Evolutionary conservation across 2,329 filamentous ascomycete genomes (phyloP), one percentile per base, ranked within the genome.

Genomic region (Sarocladium strictum): DNA sequence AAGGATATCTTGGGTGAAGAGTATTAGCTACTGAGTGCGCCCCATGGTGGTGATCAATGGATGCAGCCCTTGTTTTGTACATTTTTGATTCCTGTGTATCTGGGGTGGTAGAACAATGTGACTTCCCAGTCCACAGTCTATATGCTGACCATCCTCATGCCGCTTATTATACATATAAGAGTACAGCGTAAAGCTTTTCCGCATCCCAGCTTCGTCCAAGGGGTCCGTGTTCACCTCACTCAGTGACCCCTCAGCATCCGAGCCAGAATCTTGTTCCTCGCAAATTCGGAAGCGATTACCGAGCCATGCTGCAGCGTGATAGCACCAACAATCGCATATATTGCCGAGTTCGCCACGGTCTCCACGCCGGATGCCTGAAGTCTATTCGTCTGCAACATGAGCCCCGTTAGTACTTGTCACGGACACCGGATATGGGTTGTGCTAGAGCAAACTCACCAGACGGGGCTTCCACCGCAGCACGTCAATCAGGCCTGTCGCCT

Each of bases 391-490:
- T 82, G 58, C 45, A 32, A 24, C 12, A 50, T 15, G n/a, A 24
- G 33, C 9, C 10, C 5, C 47, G 54, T 60, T 54, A 61, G 59
- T 33, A 32, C 14, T n/a, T 1, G n/a, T n/a, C n/a, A n/a, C n/a
- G n/a, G n/a, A n/a, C n/a, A n/a, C n/a, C n/a, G n/a, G n/a, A n/a
- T n/a, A n/a, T n/a, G n/a, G n/a, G n/a, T n/a, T n/a, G n/a, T n/a
- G n/a, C n/a, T n/a, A n/a, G n/a, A n/a, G n/a, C 15, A n/a, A 9
- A 43, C 83, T 66, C 76, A 96, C 91, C 75, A 87, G 79, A 73
- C 81, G 84, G 26, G 94, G 94, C 70, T 88, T 89, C 94, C 94
- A 97, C 72, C 94, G 79, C 60, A 96, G 74, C 23, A 97, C 89
- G 37, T 82, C 79, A 56, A 82, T 72, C 64, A 99, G 66, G 0